Evolutionary conservation across 306 rosid species (phyloP), one percentile per base, ranked within the genome.

Genomic region (Cucurbita maxima): DNA sequence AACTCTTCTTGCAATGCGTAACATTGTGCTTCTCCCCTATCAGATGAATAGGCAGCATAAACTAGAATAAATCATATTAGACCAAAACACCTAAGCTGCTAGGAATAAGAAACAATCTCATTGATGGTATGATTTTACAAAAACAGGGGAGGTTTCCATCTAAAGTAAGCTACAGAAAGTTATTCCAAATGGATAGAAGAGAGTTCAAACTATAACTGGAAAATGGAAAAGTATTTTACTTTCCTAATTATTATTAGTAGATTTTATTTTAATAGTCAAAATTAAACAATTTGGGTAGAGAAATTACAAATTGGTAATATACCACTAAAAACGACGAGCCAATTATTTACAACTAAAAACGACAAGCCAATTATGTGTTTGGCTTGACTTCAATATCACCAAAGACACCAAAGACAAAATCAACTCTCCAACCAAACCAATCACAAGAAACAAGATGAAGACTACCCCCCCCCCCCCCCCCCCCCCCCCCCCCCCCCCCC

Each of bases 1-100:
- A 89, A 87, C 61, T 94, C 96, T 83, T 94, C 98, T 66, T 94
- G 95, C 84, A 94, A 86, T 63, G 87, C 86, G 75, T 87, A 88
- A 71, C 83, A 85, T 71, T 73, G 75, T 72, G 82, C 87, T 62
- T 84, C 92, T 73, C 81, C 86, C 89, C 98, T 94, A 78, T 76
- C 78, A 82, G 82, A 68, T 77, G 56, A 75, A 48, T 8, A 60
- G 1, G 66, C 50, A 75, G 36, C 72, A 19, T 66, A 41, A 44
- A 67, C 54, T 67, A 67, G 36, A 67, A 67, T 38, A 67, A 44
- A 45, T 44, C 55, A 2, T 45, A 66, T 20, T 43, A 3, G 72
- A 20, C 40, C 10, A 67, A 12, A 45, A 5, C 72, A 67, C 72
- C 18, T 45, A 11, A 40, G 34, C 5, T 8, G 30, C 6, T 11